Evolutionary conservation across 2,329 filamentous ascomycete species (phyloP), one percentile per base, ranked within the genome.

Genomic region (Aspergillus carbonarius): DNA sequence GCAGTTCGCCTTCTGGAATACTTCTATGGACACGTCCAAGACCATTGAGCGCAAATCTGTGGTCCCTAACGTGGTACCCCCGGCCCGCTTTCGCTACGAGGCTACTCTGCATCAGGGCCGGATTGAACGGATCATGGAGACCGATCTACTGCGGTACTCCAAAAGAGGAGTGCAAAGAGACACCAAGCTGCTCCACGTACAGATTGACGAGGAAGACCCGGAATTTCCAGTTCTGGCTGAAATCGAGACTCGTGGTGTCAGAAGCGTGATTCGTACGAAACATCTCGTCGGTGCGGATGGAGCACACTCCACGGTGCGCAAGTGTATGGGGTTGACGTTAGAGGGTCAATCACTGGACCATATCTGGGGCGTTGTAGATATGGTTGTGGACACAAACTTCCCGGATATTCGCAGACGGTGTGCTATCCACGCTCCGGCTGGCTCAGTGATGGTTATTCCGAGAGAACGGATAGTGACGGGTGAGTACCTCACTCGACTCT

Each of bases 401-500:
- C 89, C 89, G 0, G 89, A 93, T 68, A 90, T 92, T 67, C 88
- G 90, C 80, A 88, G 88, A 82, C 88, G 90, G 78, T 90, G 87
- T 68, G 89, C 88, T 0, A 89, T 92, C 58, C 89, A 91, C 70
- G 91, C 88, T 4, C 80, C 84, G 48, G 79, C 88, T 60, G 89
- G 90, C 2, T 91, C 88, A 13, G 87, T 92, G 68, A 90, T 92
- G 84, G 86, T 92, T 7, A 92, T 93, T 57, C 89, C 89, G 0
- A 81, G 88, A 32, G 88, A 91, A 70, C 79, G 79, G 2, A 81
- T 83, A 54, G 74, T 74, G 23, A 74, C 84, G 58, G 84, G 86
- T 60, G 83, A 89, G 76, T 87, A 89, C 52, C 82, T 88, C n/a
- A 81, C 90, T n/a, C 88, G 90, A 64, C 85, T 91, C 54, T 89